phyloP scores from a whole-genome alignment of 495 filamentous ascomycete genomes.

The Xylaria sp. region DNA sequence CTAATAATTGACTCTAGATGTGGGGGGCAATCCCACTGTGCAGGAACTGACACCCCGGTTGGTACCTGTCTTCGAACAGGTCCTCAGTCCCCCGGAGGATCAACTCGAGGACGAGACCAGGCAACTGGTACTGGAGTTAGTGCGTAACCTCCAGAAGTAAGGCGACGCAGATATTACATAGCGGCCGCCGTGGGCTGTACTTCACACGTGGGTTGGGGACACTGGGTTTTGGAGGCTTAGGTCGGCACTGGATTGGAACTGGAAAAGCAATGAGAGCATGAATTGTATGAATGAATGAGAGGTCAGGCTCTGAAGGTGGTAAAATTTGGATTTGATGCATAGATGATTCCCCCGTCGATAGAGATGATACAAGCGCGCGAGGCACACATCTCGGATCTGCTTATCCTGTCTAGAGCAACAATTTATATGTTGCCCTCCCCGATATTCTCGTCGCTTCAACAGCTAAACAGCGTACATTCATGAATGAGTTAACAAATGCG shows the following conservation, averaged over 20 bases:
- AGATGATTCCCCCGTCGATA: constrained; percentile 33
- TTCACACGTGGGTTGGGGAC: background rate
- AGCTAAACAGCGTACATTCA: background rate
- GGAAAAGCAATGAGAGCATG: constrained; percentile 30
- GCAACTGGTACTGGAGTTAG: constrained; percentile 41
- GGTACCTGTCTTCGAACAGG: constrained; percentile 79
- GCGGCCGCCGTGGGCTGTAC: background rate
- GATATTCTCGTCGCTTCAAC: background rate
- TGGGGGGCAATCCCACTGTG: constrained; percentile 73
- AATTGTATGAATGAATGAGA: constrained; percentile 31
- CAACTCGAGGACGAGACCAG: constrained; percentile 86
- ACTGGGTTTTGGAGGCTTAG: constrained; percentile 1
- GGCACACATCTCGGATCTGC: constrained; percentile 2
- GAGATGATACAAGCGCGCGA: constrained; percentile 16
- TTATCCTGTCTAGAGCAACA: background rate
- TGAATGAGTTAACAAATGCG: background rate
- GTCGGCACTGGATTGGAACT: constrained; percentile 5
- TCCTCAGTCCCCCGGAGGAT: constrained; percentile 78
- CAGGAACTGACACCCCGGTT: constrained; percentile 78
- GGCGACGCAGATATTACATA: background rate
- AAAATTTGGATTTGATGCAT: constrained; percentile 26
- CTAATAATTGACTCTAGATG: constrained; percentile 59
- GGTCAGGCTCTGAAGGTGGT: constrained; percentile 17
- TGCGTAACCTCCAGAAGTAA: constrained; percentile 36
- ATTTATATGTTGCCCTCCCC: background rate